Percentiles rank a stretch among this genome's conserved stretches.
phyloP scores from a whole-genome alignment of 2,329 filamentous ascomycete species.

The Fusarium phyllophilum region DNA sequence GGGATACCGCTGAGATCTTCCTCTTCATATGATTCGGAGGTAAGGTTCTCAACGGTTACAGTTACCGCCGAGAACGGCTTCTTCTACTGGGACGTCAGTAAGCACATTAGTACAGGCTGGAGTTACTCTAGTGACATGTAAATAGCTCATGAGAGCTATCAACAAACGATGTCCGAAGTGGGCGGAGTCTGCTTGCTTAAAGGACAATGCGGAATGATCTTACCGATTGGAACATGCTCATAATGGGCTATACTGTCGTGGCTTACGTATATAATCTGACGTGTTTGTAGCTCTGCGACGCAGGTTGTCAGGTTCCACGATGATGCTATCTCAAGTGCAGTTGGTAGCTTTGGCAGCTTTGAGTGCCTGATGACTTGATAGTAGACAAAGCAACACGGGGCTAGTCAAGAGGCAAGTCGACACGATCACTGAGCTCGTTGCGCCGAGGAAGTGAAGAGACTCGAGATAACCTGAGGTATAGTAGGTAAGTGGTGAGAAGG shows the following conservation, averaged over 20 bases:
- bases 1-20: slow-evolving; percentile 93
- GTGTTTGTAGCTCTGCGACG: not conserved
- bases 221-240: slow-evolving; percentile 48
- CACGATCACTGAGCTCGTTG: not conserved
- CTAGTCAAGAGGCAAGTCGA: not conserved
- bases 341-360: slow-evolving; percentile 12
- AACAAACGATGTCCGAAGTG: not conserved
- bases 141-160: slow-evolving; percentile 27
- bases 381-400: slow-evolving; percentile 7
- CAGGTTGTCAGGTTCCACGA: not conserved
- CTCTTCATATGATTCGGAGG: slow-evolving; percentile 87
- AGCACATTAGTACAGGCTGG: not conserved
- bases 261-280: no score
- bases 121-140: not conserved
- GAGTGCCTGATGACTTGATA: slow-evolving; percentile 15
- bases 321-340: slow-evolving; percentile 32
- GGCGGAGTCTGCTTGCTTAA: not conserved
- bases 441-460: not conserved
- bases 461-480: not conserved
- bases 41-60: slow-evolving; percentile 90
- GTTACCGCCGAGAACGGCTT: slow-evolving; percentile 94
- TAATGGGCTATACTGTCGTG: not conserved
- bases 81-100: slow-evolving; percentile 50
- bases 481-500: not conserved
- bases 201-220: not conserved